Conservation (phyloP, 345 rosid species). For the Gynandropsis gynandra region DNA sequence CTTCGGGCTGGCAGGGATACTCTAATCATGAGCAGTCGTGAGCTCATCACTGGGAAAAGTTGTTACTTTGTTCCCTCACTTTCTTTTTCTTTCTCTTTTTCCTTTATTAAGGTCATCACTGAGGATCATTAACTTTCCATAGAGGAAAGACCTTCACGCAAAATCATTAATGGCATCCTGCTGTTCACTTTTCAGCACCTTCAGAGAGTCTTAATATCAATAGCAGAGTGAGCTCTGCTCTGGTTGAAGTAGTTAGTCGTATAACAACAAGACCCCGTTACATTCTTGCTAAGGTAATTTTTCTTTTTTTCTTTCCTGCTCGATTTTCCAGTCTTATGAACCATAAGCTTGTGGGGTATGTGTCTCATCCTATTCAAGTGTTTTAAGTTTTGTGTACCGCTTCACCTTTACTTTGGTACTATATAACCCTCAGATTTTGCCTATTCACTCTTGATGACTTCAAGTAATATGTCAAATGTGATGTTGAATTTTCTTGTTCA, state of each 20-base stretch:
- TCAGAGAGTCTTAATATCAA: conserved; percentile 90
- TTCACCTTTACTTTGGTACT: too few species aligned
- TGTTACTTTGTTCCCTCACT: conserved; percentile 20
- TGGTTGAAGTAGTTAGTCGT: conserved; percentile 79
- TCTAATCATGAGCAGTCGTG: conserved; percentile 84
- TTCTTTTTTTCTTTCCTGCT: conserved; percentile 10
- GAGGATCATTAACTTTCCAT: neutral
- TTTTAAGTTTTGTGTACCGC: too few species aligned
- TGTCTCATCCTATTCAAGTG: too few species aligned
- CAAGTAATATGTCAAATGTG: conserved; percentile 1
- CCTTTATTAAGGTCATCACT: neutral
- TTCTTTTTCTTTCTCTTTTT: neutral
- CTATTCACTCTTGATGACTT: conserved; percentile 5
- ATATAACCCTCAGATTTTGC: neutral
- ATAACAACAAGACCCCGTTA: conserved; percentile 83
- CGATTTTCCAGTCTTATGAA: conserved; percentile 13
- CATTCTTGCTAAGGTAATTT: conserved; percentile 85
- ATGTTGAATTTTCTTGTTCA: conserved; percentile 26
- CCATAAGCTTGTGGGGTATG: neutral
- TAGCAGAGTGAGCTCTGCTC: conserved; percentile 92
- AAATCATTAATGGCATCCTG: conserved; percentile 13
- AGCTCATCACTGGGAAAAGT: conserved; percentile 87
- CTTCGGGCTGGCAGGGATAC: conserved; percentile 63
- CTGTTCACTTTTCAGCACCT: conserved; percentile 47
- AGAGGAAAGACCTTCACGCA: too few species aligned